phyloP scores from a whole-genome alignment of 805 yeast genomes.

The Saccharomycopsis synnaedendra region DNA sequence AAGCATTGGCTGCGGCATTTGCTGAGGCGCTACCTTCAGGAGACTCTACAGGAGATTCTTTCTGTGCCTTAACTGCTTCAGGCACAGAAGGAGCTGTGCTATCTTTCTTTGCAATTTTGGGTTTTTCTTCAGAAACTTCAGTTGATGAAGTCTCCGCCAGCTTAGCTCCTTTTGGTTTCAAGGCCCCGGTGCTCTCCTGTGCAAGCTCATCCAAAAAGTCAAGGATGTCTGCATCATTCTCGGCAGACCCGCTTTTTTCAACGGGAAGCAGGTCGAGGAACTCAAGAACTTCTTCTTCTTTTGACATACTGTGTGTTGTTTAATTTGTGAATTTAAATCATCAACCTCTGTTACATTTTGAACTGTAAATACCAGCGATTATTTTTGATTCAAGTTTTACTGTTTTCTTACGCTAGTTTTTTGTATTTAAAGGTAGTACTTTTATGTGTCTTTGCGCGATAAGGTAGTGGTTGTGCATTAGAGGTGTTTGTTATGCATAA shows the following conservation, averaged over 20 bases:
- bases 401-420: too few relatives aligned
- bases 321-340: too few relatives aligned
- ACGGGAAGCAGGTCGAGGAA: slow-evolving; percentile 75
- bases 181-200: slow-evolving; percentile 35
- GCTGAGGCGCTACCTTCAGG: slow-evolving; percentile 16
- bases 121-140: not conserved
- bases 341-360: too few relatives aligned
- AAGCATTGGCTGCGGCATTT: slow-evolving; percentile 42
- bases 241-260: slow-evolving; percentile 22
- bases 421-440: too few relatives aligned
- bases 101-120: not conserved
- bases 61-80: not conserved
- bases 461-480: too few relatives aligned
- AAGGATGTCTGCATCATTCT: slow-evolving; percentile 27
- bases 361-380: too few relatives aligned
- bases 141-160: not conserved
- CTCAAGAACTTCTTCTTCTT: slow-evolving; percentile 68
- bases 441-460: too few relatives aligned
- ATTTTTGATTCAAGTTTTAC: too few relatives aligned
- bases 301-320: slow-evolving; percentile 17
- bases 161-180: slow-evolving; percentile 20
- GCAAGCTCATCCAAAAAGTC: slow-evolving; percentile 56
- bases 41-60: not conserved
- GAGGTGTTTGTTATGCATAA: too few relatives aligned
- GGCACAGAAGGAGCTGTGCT: slow-evolving; percentile 1